Base-by-base conservation (phyloP, 495 filamentous ascomycete genomes). In the Xylaria intraflava region DNA sequence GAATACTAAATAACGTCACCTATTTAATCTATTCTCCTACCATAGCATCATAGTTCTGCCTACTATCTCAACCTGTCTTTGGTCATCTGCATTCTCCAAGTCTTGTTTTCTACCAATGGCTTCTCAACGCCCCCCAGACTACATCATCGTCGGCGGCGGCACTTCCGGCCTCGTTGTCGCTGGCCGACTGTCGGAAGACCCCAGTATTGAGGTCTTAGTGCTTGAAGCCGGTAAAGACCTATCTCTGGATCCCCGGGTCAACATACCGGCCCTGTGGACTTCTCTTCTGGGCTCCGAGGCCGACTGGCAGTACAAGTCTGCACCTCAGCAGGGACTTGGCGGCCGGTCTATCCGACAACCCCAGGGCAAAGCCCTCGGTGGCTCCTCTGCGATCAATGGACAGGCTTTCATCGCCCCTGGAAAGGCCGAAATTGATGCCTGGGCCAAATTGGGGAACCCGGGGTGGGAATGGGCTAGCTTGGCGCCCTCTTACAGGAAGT, bases 121-220 rank as follows among this genome's bases (percentile, higher is more conserved):
- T 44, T 27, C 23, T 24, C 22, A 44, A 27, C 41, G 41, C 41
- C 26, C 41, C 2, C 41, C 41, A 0, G 86, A 90, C 72, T 89
- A 87, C 69, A 69, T 94, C 57, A 83, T 92, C 60, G 81, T 91
- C 3, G 86, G 85, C 52, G 86, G 86, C 51, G 86, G 86, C 61
- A 89, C 86, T 29, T 85, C 86, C n/a, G 86, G 86, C 59, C 88
- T 86, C 71, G 86, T 88, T 45, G 82, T 90, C 65, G 86, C 84
- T 38, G 56, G 50, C 42, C 55, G 66, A 49, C 41, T 69, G 1
- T 69, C 82, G 55, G 83, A 83, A 56, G 60, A 84, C 35, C 80
- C 81, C n/a, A 71, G 81, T 62, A 79, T 82, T 67, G 73, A 73
- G 19, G 75, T 79, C 45, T 65, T 85, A 19, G 62, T 83, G 53